These are phyloP conservation scores for Gossypium australe DNA, from an alignment of 345 rosid species.

Conservation along the genomic window DNA sequence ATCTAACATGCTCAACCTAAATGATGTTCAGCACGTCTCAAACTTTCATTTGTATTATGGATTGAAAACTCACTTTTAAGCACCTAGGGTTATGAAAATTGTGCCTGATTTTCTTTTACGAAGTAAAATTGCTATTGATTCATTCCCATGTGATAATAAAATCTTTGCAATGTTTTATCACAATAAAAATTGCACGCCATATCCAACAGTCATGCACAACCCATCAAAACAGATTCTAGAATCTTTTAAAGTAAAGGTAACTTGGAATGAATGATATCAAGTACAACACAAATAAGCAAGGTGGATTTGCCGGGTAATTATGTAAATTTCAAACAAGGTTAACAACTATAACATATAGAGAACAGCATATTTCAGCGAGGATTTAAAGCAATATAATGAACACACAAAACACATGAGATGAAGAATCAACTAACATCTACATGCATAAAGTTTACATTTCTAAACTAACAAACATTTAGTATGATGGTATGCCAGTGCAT, in stretches of 20 bases:
- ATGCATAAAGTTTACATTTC: neutral
- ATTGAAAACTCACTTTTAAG: neutral
- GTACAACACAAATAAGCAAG: conserved; percentile 1
- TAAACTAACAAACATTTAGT: neutral
- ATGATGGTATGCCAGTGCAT: neutral
- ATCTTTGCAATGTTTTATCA: neutral
- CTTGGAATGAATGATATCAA: neutral
- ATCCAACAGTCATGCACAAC: neutral
- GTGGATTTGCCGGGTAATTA: neutral
- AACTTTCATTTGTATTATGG: neutral
- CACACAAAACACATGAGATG: neutral
- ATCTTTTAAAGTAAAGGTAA: neutral
- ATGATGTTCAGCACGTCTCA: conserved; percentile 1
- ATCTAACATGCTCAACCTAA: neutral
- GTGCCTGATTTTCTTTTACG: neutral
- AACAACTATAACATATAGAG: neutral
- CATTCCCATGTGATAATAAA: neutral
- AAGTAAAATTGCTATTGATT: neutral
- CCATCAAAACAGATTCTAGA: neutral
- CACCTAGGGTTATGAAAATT: neutral
- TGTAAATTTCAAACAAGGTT: neutral
- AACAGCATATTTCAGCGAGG: neutral
- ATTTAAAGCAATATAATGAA: neutral
- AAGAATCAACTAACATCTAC: neutral
- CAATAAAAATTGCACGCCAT: neutral